phyloP scores from a whole-genome alignment of 2,329 filamentous ascomycete genomes.

The Rutstroemia sp. region DNA sequence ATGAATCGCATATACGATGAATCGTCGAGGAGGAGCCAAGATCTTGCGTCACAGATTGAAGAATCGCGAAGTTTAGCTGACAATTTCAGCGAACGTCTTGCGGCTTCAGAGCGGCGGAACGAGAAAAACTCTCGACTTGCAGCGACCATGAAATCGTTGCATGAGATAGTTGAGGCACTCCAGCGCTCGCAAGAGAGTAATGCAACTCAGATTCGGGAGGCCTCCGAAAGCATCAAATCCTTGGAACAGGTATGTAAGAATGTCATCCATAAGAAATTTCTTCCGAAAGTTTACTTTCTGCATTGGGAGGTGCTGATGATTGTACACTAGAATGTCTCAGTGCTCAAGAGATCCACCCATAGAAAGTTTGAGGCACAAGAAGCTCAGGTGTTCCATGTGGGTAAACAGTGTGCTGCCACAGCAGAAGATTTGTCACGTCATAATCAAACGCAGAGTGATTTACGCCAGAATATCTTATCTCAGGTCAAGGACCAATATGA shows the following conservation, averaged over 20 bases:
- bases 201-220: background rate
- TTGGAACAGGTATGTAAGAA: conserved; percentile 2
- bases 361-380: background rate
- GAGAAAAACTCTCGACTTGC: background rate
- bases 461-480: background rate
- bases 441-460: background rate
- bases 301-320: background rate
- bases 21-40: background rate
- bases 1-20: background rate
- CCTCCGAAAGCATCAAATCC: background rate
- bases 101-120: background rate
- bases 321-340: background rate
- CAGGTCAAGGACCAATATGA: background rate
- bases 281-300: background rate
- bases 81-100: background rate
- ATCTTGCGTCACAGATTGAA: background rate
- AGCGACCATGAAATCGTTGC: background rate
- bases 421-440: conserved; percentile 2
- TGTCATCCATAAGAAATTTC: background rate
- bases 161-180: background rate
- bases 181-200: background rate
- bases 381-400: background rate
- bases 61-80: background rate
- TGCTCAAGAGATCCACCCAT: background rate
- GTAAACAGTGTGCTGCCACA: background rate